These are phyloP conservation scores for Volvox africanus DNA, from an alignment of 139 green algal species.

Conservation along the genomic window DNA sequence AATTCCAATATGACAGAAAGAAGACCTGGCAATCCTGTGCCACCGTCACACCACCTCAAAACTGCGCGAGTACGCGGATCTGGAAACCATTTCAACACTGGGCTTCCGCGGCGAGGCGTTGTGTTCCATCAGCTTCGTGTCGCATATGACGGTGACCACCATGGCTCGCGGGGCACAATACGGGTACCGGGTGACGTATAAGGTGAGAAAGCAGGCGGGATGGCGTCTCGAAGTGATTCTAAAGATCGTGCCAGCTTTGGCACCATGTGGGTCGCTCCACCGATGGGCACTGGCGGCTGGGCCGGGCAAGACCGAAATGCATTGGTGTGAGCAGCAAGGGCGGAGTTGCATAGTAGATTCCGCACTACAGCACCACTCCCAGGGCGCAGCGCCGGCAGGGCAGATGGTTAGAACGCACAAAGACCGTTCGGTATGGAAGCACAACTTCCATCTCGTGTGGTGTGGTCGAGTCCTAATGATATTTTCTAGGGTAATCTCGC, in stretches of 20 bases:
- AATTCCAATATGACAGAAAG: slow-evolving; percentile 60
- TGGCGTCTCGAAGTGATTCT: not conserved
- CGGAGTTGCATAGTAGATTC: too few species aligned
- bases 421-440: too few species aligned
- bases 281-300: too few species aligned
- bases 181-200: slow-evolving; percentile 76
- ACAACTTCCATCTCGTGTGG: too few species aligned
- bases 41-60: slow-evolving; percentile 96
- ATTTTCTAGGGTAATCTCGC: too few species aligned
- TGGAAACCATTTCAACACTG: slow-evolving; percentile 89
- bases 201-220: slow-evolving; percentile 37
- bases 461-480: too few species aligned
- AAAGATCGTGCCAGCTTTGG: not conserved
- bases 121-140: slow-evolving; percentile 91
- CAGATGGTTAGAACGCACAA: too few species aligned
- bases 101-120: slow-evolving; percentile 97
- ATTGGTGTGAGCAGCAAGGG: too few species aligned
- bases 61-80: slow-evolving; percentile 89
- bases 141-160: slow-evolving; percentile 94
- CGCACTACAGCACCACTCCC: too few species aligned
- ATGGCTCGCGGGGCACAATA: slow-evolving; percentile 80
- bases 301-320: too few species aligned
- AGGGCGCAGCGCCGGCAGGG: too few species aligned
- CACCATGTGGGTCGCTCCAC: too few species aligned
- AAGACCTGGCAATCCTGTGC: slow-evolving; percentile 85